These are phyloP conservation scores for Cystofilobasidium bisporidii DNA, from an alignment of 768 basidiomycete genomes.

Conservation along the genomic window DNA sequence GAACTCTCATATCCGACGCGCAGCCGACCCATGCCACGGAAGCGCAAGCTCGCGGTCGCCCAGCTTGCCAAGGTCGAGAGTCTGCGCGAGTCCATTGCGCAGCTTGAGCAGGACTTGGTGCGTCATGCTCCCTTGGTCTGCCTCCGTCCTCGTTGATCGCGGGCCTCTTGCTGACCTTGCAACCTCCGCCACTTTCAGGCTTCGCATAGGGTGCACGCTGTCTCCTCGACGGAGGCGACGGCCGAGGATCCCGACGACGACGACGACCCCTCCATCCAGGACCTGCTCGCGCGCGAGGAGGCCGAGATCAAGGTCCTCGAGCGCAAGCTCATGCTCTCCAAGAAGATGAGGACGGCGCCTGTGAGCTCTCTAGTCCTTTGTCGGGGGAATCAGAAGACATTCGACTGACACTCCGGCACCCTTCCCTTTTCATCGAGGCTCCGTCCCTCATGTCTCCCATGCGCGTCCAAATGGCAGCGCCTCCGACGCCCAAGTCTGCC, in stretches of 20 bases:
- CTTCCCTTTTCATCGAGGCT: background rate
- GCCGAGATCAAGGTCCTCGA: slow-evolving; percentile 18
- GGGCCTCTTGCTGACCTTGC: background rate
- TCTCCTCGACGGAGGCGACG: background rate
- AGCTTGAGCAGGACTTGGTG: slow-evolving; percentile 19
- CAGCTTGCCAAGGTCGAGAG: slow-evolving; percentile 14
- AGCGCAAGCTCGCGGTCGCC: slow-evolving; percentile 14
- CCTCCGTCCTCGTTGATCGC: background rate
- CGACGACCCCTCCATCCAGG: slow-evolving; percentile 3
- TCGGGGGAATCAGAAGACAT: too few species aligned
- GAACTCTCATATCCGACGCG: too few species aligned
- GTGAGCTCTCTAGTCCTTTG: background rate
- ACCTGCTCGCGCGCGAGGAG: slow-evolving; percentile 11
- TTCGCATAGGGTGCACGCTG: background rate
- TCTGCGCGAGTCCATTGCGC: slow-evolving; percentile 10
- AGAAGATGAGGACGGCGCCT: background rate
- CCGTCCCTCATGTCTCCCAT: background rate
- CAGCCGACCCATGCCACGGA: slow-evolving; percentile 27
- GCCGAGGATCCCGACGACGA: slow-evolving; percentile 9
- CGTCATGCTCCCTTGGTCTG: background rate
- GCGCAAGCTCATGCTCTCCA: slow-evolving; percentile 7
- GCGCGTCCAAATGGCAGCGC: slow-evolving; percentile 11
- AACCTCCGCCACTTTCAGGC: too few species aligned
- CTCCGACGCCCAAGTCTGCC: slow-evolving; percentile 4
- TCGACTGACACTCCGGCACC: background rate